Conservation (phyloP, 2,329 filamentous ascomycete species). For the Epichloe bromicola region DNA sequence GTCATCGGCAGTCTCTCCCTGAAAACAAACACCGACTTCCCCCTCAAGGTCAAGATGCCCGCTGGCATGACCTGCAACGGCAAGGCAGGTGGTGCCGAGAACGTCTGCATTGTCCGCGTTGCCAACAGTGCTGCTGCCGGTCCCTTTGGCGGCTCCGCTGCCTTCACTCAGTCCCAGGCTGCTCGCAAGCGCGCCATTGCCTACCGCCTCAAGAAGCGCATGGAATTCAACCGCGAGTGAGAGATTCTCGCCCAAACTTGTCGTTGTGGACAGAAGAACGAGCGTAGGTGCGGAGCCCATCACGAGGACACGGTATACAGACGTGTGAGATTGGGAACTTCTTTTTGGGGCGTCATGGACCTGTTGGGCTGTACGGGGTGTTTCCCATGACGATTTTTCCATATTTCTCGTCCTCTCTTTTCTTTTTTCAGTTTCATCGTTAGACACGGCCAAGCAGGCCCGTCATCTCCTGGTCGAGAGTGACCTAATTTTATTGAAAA, state of each 20-base stretch:
- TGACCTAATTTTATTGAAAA: too few species aligned
- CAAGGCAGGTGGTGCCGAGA: slow-evolving; percentile 42
- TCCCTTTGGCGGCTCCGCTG: slow-evolving; percentile 53
- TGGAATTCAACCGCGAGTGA: slow-evolving; percentile 17
- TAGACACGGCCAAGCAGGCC: not conserved
- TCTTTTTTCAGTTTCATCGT: not conserved
- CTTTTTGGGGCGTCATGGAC: not conserved
- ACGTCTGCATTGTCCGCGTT: slow-evolving; percentile 53
- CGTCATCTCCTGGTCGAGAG: not conserved
- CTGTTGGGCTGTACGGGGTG: not conserved
- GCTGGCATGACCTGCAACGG: slow-evolving; percentile 52
- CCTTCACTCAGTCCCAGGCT: slow-evolving; percentile 47
- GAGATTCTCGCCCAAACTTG: not conserved
- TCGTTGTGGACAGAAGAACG: not conserved
- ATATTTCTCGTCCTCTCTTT: not conserved
- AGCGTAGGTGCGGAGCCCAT: not conserved
- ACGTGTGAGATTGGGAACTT: not conserved
- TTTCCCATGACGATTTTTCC: not conserved
- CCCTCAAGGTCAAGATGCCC: slow-evolving; percentile 52
- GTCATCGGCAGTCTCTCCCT: slow-evolving; percentile 43
- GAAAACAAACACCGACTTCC: slow-evolving; percentile 50
- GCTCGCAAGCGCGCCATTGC: slow-evolving; percentile 50
- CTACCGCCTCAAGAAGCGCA: slow-evolving; percentile 31
- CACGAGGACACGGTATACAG: not conserved
- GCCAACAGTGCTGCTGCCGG: slow-evolving; percentile 49